Conservation (phyloP, 306 rosid genomes). For the Dryas octopetala region DNA sequence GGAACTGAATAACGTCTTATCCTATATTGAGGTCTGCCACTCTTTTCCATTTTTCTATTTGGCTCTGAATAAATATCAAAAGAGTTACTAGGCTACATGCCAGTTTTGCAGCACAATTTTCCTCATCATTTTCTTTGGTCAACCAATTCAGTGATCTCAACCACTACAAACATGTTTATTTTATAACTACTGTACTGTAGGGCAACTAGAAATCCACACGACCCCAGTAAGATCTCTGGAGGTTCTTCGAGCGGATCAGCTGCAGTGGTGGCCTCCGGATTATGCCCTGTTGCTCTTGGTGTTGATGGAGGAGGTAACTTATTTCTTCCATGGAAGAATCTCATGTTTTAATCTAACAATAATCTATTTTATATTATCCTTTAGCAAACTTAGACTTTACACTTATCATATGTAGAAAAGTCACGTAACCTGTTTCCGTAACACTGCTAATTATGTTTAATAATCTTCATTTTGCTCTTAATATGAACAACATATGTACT, state of each 20-base stretch:
- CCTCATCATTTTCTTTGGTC: background rate
- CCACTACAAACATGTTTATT: background rate
- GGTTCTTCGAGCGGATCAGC: constrained; percentile 99
- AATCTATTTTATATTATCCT: background rate
- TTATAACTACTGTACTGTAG: constrained; percentile 37
- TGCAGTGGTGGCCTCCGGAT: constrained; percentile 82
- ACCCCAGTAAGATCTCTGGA: constrained; percentile 60
- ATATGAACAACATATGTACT: too few species aligned
- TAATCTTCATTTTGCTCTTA: too few species aligned
- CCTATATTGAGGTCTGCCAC: constrained; percentile 1
- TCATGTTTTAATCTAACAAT: background rate
- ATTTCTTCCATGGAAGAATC: background rate
- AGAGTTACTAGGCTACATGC: background rate
- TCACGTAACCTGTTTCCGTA: too few species aligned
- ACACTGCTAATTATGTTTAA: too few species aligned
- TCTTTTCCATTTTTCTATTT: background rate
- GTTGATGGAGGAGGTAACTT: constrained; percentile 95
- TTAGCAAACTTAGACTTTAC: background rate
- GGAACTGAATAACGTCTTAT: background rate
- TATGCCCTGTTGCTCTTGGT: constrained; percentile 92
- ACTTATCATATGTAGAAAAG: too few species aligned
- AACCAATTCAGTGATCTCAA: background rate
- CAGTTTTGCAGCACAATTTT: background rate
- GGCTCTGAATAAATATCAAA: background rate
- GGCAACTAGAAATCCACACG: constrained; percentile 81